Evolutionary conservation across 2,329 filamentous ascomycete genomes (phyloP).

Genomic region (Macrophomina tecta): DNA sequence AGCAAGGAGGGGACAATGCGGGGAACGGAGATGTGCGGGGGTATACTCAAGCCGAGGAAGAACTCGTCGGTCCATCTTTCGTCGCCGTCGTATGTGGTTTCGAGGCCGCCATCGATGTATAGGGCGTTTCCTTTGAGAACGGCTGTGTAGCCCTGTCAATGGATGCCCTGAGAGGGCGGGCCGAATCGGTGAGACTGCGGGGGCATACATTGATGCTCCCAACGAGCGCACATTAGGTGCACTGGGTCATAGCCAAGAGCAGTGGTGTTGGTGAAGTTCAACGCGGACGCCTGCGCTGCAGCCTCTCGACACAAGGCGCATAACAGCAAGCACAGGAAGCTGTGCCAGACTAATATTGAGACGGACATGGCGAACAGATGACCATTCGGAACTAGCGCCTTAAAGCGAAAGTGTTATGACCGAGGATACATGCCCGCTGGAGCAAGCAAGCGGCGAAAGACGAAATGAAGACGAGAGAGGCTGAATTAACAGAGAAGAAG

Average conservation of each 20-base stretch:
- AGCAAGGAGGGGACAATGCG: too few species aligned
- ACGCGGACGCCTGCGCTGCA: neutral
- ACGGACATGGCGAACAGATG: neutral
- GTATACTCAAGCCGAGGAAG: slow-evolving; percentile 4
- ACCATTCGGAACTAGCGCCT: neutral
- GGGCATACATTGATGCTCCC: slow-evolving; percentile 12
- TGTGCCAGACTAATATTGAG: neutral
- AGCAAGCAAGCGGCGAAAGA: neutral
- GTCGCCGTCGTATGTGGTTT: slow-evolving; percentile 26
- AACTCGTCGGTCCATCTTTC: neutral
- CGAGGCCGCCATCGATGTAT: slow-evolving; percentile 29
- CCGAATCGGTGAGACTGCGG: neutral
- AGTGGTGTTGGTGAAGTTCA: slow-evolving; percentile 9
- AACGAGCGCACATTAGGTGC: slow-evolving; percentile 7
- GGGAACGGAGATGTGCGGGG: too few species aligned
- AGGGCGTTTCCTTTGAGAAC: slow-evolving; percentile 19
- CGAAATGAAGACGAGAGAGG: neutral
- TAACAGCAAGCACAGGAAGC: neutral
- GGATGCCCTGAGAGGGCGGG: neutral
- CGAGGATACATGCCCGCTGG: neutral
- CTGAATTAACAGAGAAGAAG: neutral
- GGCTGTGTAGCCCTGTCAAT: slow-evolving; percentile 1
- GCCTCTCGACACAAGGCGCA: neutral
- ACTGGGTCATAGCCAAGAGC: slow-evolving; percentile 10
- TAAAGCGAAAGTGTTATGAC: neutral